phyloP scores from a whole-genome alignment of 306 rosid species.

The Abrus pulchellus region DNA sequence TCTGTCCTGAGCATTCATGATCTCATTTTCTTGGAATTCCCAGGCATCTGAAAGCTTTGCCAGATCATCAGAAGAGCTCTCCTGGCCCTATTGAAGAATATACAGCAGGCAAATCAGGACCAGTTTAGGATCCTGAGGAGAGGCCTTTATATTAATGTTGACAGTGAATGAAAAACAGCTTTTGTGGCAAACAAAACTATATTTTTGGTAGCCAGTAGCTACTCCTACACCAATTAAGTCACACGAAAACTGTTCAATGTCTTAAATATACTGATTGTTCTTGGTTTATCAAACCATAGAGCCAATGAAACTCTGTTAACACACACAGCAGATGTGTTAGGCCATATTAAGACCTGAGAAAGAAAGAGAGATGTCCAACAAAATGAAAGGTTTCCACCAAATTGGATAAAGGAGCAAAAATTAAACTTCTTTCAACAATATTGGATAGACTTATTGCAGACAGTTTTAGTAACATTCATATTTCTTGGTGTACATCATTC shows the following conservation, averaged over 20 bases:
- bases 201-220: slow-evolving; percentile 33
- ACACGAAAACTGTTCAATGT: slow-evolving; percentile 3
- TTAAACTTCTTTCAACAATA: slow-evolving; percentile 28
- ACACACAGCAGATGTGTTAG: background rate
- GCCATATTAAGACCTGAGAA: background rate
- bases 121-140: slow-evolving; percentile 12
- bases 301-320: slow-evolving; percentile 19
- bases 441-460: slow-evolving; percentile 14
- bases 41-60: slow-evolving; percentile 68
- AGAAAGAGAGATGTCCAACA: slow-evolving; percentile 19
- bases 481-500: background rate
- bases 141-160: slow-evolving; percentile 15
- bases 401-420: slow-evolving; percentile 4
- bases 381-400: slow-evolving; percentile 20
- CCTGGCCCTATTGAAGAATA: slow-evolving; percentile 61
- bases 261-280: slow-evolving; percentile 11
- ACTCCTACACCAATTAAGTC: slow-evolving; percentile 19
- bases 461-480: slow-evolving; percentile 9
- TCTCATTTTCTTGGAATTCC: slow-evolving; percentile 90
- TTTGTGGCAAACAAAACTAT: slow-evolving; percentile 22
- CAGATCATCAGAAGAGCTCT: slow-evolving; percentile 65
- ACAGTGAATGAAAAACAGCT: slow-evolving; percentile 14
- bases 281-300: background rate
- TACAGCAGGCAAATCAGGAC: slow-evolving; percentile 38
- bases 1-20: slow-evolving; percentile 69